Percentiles rank a stretch among this genome's conserved stretches.
Conservation (phyloP, 257 asterid genomes). For the Solanum rostratum region DNA sequence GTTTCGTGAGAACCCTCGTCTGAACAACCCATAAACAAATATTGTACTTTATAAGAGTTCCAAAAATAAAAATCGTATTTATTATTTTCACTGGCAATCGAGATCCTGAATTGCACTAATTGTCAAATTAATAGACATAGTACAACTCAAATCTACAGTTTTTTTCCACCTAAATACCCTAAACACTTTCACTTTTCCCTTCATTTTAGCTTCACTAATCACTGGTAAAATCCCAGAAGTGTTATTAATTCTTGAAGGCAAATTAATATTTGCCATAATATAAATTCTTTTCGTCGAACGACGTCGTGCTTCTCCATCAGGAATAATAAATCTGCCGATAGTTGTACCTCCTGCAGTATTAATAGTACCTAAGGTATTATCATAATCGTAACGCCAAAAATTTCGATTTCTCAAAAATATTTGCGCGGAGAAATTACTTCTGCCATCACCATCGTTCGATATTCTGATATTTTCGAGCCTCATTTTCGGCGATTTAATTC, state of each 20-base stretch:
- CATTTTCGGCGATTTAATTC: slow-evolving; percentile 16
- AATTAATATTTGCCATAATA: neutral
- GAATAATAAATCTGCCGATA: neutral
- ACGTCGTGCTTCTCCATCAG: neutral
- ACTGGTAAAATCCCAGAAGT: slow-evolving; percentile 10
- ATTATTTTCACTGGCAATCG: slow-evolving; percentile 22
- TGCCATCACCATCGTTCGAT: neutral
- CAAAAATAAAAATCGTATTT: neutral
- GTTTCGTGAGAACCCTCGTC: too few species aligned
- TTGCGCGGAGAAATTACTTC: neutral
- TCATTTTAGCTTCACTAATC: slow-evolving; percentile 16
- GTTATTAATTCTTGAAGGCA: neutral
- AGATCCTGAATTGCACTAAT: slow-evolving; percentile 20
- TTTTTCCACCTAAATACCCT: slow-evolving; percentile 29
- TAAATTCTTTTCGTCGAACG: neutral
- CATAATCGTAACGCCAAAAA: neutral
- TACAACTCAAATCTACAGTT: slow-evolving; percentile 28
- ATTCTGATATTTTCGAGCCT: slow-evolving; percentile 10
- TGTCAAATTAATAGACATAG: slow-evolving; percentile 20
- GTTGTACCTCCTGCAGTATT: neutral
- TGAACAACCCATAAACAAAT: too few species aligned
- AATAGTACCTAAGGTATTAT: neutral
- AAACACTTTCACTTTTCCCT: slow-evolving; percentile 33
- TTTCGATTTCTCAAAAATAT: neutral
- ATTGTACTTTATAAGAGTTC: too few species aligned